Evolutionary conservation across 495 filamentous ascomycete species (phyloP).

Genomic region (Podospora pseudocomata): DNA sequence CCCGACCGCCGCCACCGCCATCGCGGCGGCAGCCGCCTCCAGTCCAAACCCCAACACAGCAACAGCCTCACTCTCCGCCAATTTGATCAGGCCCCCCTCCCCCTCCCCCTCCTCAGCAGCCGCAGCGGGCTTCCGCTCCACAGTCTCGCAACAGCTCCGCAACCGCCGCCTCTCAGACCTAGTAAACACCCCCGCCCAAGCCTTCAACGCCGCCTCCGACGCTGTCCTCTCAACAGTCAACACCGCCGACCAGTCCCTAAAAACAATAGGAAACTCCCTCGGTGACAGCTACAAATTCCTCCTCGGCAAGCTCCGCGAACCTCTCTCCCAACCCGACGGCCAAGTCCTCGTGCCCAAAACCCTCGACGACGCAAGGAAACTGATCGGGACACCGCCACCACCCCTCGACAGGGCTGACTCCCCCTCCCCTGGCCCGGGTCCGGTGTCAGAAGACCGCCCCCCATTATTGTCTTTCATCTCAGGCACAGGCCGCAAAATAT

Average conservation of each 20-base stretch:
- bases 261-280: conserved; percentile 81
- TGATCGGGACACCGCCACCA: conserved; percentile 66
- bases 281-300: conserved; percentile 92
- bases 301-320: conserved; percentile 81
- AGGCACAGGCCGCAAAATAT: conserved; percentile 46
- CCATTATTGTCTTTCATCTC: conserved; percentile 57
- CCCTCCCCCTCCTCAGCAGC: conserved; percentile 12
- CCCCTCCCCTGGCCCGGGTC: conserved; percentile 39
- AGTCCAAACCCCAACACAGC: conserved; percentile 27
- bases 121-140: conserved; percentile 36
- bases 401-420: conserved; percentile 49
- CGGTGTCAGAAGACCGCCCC: conserved; percentile 35
- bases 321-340: conserved; percentile 35
- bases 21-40: conserved; percentile 29
- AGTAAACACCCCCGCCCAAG: conserved; percentile 75
- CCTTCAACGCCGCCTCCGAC: conserved; percentile 77
- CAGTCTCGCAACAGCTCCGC: conserved; percentile 38
- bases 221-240: conserved; percentile 76
- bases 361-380: conserved; percentile 82
- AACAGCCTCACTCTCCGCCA: conserved; percentile 34
- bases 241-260: conserved; percentile 85
- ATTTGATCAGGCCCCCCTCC: conserved; percentile 23
- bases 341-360: conserved; percentile 71
- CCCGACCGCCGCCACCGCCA: conserved; percentile 28
- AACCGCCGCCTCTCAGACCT: conserved; percentile 72